A percentile compares a stretch with the other conserved stretches of the same genome.
phyloP scores from a whole-genome alignment of 352 stramenopile genomes.

The Pythium chondricola region DNA sequence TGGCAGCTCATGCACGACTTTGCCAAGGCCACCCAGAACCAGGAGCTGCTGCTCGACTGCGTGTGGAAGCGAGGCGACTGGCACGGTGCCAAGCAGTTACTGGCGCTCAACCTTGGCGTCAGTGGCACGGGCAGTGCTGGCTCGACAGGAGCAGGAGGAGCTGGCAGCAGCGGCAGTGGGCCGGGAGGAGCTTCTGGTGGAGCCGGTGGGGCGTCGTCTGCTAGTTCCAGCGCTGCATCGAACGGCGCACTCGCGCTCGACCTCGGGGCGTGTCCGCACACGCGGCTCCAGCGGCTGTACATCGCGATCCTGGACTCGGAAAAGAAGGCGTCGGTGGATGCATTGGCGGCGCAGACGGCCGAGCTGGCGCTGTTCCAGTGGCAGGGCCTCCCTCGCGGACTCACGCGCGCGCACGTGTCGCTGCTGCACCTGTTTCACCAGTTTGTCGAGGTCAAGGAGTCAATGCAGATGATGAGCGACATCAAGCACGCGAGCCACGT shows the following conservation, averaged over 20 bases:
- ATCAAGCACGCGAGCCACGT: constrained; percentile 78
- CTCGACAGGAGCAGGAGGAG: neutral
- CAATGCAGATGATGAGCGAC: constrained; percentile 87
- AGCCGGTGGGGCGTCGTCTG: too few relatives aligned
- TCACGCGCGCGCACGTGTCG: constrained; percentile 69
- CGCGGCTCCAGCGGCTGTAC: constrained; percentile 79
- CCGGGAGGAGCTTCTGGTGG: too few relatives aligned
- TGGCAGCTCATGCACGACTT: constrained; percentile 92
- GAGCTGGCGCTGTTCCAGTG: constrained; percentile 85
- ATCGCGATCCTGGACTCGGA: constrained; percentile 83
- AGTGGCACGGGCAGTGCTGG: neutral
- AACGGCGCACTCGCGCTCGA: neutral
- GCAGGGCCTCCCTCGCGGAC: constrained; percentile 80
- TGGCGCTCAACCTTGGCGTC: constrained; percentile 25
- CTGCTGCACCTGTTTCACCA: constrained; percentile 88
- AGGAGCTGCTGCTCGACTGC: constrained; percentile 89
- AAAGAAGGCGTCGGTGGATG: constrained; percentile 65
- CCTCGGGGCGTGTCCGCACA: constrained; percentile 62
- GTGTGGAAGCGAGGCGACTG: constrained; percentile 91
- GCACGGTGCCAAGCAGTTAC: constrained; percentile 74
- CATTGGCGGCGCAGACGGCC: constrained; percentile 57
- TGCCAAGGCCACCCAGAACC: constrained; percentile 87
- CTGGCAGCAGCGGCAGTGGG: neutral
- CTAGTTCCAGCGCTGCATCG: too few relatives aligned
- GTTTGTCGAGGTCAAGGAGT: constrained; percentile 91